Base-by-base conservation (phyloP, 2,329 filamentous ascomycete genomes). In the Cladosporium oxysporum region DNA sequence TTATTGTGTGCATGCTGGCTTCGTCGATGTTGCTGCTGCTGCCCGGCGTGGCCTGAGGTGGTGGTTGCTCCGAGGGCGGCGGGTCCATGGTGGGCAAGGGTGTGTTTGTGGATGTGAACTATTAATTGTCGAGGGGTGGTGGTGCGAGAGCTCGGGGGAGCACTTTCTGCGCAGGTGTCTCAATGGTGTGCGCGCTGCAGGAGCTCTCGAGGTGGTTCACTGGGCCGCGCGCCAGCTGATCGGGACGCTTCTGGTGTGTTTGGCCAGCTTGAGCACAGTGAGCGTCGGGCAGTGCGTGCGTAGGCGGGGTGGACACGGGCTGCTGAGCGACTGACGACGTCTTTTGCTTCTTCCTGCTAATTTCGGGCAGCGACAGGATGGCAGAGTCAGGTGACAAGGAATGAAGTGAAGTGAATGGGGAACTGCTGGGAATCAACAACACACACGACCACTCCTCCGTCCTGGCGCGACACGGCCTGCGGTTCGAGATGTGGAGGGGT, bases 1-100 rank as follows among this genome's bases (percentile, higher is more conserved):
- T 82, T 74, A 80, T 81, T 63, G 80, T 82, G 73, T 81, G 79
- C 77, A 80, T 80, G 74, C 78, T 81, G 67, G 81, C 79, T 71
- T 83, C 81, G 72, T 83, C 80, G 69, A 80, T 74, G 67, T 76
- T 71, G 71, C 62, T 65, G 26, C 50, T 50, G 29, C 62, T 59
- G 62, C 62, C 35, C n/a, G 29, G 31, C 28, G 41, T 33, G 35
- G 49, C 35, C 16, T 26, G 29, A 35, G 33, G 33, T 16, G 41
- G 60, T n/a, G 47, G 62, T 16, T 58, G 37, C 21, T 41, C 14
- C 53, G 53, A 31, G 11, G 47, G 41, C 52, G 53, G 44, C n/a
- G 47, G 41, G 37, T 65, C 57, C 62, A 65, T 65, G 28, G 12
- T 59, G 41, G 53, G 29, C 37, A 28, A 49, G 53, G 29, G 31